These are phyloP conservation scores for Xylaria sp. DNA, from an alignment of 2,329 filamentous ascomycete genomes.

Conservation along the genomic window DNA sequence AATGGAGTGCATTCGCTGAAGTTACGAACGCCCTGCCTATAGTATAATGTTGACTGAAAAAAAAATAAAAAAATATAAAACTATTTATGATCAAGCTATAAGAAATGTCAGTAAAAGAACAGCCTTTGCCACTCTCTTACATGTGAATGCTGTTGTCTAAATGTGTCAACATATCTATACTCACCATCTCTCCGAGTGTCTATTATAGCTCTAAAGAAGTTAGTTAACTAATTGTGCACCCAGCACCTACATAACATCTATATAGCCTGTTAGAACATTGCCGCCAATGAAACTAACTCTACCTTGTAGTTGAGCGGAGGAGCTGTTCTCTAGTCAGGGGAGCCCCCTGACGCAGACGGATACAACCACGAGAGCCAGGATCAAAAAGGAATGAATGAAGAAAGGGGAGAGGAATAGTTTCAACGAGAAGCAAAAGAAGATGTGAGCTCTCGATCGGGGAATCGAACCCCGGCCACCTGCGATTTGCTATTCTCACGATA, in stretches of 20 bases:
- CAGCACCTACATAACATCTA: no score
- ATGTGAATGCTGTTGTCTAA: background rate
- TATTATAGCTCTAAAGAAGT: no score
- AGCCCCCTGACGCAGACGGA: no score
- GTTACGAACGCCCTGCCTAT: constrained; percentile 71
- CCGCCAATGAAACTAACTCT: background rate
- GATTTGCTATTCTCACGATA: constrained; percentile 17
- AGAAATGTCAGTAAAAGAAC: no score
- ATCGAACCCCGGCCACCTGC: constrained; percentile 51
- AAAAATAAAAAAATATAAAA: background rate
- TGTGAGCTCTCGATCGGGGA: constrained; percentile 48
- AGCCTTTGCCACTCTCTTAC: background rate
- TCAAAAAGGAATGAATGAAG: background rate
- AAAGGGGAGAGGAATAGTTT: background rate
- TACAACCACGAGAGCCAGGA: background rate
- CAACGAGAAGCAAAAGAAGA: background rate
- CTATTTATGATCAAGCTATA: no score
- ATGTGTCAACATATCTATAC: background rate
- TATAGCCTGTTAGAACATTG: background rate
- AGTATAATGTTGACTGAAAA: no score
- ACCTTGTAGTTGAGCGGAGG: background rate
- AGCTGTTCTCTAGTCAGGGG: background rate
- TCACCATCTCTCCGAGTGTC: background rate
- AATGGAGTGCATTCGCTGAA: constrained; percentile 86
- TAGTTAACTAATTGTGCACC: no score